Conservation (phyloP, 805 yeast genomes). For the Candida sanyiensis region DNA sequence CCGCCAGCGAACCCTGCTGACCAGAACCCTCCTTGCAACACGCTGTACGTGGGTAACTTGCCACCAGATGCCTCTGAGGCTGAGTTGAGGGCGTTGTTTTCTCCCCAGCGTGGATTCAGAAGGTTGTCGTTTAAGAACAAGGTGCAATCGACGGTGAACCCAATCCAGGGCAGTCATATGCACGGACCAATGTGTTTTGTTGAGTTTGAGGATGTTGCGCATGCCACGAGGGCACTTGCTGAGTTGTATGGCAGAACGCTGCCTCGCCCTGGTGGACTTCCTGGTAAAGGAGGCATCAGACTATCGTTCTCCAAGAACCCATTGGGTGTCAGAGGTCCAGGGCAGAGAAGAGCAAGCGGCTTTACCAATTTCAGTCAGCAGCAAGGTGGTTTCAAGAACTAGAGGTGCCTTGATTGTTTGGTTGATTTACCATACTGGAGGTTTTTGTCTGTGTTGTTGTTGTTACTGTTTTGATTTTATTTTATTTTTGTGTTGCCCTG, state of each 20-base stretch:
- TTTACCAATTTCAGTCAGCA: slow-evolving; percentile 14
- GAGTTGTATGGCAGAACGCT: slow-evolving; percentile 90
- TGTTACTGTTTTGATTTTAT: not conserved
- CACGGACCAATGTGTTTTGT: slow-evolving; percentile 99
- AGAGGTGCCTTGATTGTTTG: no score
- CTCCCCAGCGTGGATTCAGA: slow-evolving; percentile 89
- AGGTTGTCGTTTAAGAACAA: slow-evolving; percentile 88
- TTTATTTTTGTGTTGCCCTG: not conserved
- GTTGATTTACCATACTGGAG: no score
- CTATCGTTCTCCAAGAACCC: slow-evolving; percentile 94
- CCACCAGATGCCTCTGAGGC: slow-evolving; percentile 97
- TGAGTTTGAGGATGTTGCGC: slow-evolving; percentile 93
- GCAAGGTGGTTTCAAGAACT: slow-evolving; percentile 7
- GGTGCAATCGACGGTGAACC: slow-evolving; percentile 32
- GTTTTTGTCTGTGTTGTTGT: not conserved
- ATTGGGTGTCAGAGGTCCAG: slow-evolving; percentile 84
- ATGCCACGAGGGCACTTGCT: slow-evolving; percentile 89
- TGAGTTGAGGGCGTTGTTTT: slow-evolving; percentile 80
- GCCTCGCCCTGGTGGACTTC: slow-evolving; percentile 67
- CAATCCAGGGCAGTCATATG: slow-evolving; percentile 31
- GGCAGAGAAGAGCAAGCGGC: slow-evolving; percentile 36
- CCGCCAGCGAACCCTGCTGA: slow-evolving; percentile 98
- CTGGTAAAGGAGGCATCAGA: slow-evolving; percentile 88
- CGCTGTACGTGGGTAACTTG: slow-evolving; percentile 91
- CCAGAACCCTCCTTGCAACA: slow-evolving; percentile 98